Evolutionary conservation across 208 protist species (phyloP).

Genomic region (Acanthamoeba quina): DNA sequence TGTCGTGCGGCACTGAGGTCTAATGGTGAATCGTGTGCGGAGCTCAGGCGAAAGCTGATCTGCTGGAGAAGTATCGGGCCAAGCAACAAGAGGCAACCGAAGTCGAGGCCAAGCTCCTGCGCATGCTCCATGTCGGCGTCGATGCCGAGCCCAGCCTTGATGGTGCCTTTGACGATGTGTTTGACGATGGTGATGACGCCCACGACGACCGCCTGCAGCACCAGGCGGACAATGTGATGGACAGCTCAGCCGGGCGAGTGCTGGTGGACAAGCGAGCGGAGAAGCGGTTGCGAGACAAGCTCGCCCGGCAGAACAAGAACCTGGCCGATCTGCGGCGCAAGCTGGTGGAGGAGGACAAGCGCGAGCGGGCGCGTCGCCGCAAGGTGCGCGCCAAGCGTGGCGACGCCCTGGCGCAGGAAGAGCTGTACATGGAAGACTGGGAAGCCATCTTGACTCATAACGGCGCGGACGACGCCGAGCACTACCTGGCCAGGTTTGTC

Average conservation of each 20-base stretch:
- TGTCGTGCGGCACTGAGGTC: neutral
- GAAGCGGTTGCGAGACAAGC: neutral
- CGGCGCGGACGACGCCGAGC: neutral
- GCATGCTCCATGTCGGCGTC: neutral
- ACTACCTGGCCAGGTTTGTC: neutral
- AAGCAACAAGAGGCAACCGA: neutral
- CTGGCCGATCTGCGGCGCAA: slow-evolving; percentile 29
- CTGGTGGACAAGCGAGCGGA: neutral
- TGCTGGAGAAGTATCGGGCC: slow-evolving; percentile 34
- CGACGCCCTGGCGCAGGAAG: neutral
- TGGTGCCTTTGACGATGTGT: neutral
- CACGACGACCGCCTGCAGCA: neutral
- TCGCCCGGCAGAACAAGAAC: neutral
- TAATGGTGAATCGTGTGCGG: neutral
- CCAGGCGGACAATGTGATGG: neutral
- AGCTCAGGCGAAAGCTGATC: neutral
- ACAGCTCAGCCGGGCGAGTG: neutral
- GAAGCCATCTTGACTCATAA: neutral
- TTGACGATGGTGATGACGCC: neutral
- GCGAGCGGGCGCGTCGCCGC: neutral
- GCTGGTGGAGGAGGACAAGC: slow-evolving; percentile 33
- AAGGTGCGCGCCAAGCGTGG: slow-evolving; percentile 25
- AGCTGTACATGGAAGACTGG: slow-evolving; percentile 41
- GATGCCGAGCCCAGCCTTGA: neutral
- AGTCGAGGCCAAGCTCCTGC: slow-evolving; percentile 34